A percentile compares a stretch with the other conserved stretches of the same genome.
Conservation (phyloP, 345 rosid species). For the Rubroshorea leprosula region DNA sequence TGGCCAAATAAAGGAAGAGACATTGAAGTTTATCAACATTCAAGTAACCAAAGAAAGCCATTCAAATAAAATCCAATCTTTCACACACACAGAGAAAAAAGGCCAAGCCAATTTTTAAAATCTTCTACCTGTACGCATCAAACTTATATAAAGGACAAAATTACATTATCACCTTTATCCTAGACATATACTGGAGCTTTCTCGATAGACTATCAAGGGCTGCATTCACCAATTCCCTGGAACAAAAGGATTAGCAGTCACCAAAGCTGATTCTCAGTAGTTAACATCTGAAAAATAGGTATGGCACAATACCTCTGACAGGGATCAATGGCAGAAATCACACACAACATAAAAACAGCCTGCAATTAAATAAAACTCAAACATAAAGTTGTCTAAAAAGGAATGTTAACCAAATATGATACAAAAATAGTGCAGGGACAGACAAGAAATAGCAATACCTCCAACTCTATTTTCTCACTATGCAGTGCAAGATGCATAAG, state of each 20-base stretch:
- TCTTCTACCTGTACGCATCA: background rate
- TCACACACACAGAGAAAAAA: too few relatives aligned
- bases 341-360: constrained; percentile 90
- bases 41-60: background rate
- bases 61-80: background rate
- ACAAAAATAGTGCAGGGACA: background rate
- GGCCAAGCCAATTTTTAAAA: background rate
- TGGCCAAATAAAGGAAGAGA: background rate
- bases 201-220: constrained; percentile 68
- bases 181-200: constrained; percentile 61
- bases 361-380: constrained; percentile 29
- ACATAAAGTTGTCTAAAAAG: background rate
- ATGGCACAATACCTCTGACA: constrained; percentile 55
- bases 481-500: constrained; percentile 89
- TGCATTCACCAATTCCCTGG: constrained; percentile 65
- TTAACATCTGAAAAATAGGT: background rate
- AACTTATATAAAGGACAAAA: constrained; percentile 10
- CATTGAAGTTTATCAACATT: constrained; percentile 4
- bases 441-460: constrained; percentile 40
- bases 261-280: background rate
- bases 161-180: constrained; percentile 55
- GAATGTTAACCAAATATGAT: background rate
- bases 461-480: constrained; percentile 75
- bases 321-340: constrained; percentile 72
- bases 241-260: constrained; percentile 18